phyloP scores from a whole-genome alignment of 1,284 basidiomycete species.

The Bjerkandera adusta region DNA sequence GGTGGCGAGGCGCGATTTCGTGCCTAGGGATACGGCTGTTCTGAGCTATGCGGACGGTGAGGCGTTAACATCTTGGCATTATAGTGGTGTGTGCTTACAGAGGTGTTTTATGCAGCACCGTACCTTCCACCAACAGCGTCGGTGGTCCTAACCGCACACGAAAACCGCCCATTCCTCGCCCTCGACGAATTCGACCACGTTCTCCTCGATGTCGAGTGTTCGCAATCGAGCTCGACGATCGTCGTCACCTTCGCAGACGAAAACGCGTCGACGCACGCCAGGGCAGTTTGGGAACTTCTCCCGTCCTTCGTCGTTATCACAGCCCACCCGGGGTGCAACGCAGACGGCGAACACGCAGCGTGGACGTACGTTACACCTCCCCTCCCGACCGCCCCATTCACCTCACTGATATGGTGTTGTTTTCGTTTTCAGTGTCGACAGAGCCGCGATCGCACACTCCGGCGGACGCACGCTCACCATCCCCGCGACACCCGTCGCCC shows the following conservation, averaged over 20 bases:
- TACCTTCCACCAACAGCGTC: constrained; percentile 5
- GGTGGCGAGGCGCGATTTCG: neutral
- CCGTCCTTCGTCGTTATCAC: constrained; percentile 4
- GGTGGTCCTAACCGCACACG: constrained; percentile 1
- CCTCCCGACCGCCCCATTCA: too few species aligned
- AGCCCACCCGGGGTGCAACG: constrained; percentile 5
- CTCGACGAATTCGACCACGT: constrained; percentile 7
- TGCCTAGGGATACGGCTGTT: neutral
- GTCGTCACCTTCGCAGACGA: neutral
- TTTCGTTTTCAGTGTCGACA: neutral
- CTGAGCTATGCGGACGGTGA: neutral
- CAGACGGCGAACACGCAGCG: neutral
- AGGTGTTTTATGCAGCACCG: constrained; percentile 4
- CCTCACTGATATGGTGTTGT: neutral
- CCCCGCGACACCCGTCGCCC: neutral
- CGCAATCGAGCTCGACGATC: neutral
- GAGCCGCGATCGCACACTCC: neutral
- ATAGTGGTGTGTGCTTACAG: too few species aligned
- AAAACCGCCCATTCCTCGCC: constrained; percentile 1
- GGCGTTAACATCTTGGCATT: neutral
- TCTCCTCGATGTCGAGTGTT: neutral
- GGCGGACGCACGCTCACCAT: neutral
- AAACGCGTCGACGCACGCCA: neutral
- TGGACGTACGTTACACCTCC: constrained; percentile 1
- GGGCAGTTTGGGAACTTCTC: neutral